phyloP scores from a whole-genome alignment of 106 monocot species.

The Allium cepa region DNA sequence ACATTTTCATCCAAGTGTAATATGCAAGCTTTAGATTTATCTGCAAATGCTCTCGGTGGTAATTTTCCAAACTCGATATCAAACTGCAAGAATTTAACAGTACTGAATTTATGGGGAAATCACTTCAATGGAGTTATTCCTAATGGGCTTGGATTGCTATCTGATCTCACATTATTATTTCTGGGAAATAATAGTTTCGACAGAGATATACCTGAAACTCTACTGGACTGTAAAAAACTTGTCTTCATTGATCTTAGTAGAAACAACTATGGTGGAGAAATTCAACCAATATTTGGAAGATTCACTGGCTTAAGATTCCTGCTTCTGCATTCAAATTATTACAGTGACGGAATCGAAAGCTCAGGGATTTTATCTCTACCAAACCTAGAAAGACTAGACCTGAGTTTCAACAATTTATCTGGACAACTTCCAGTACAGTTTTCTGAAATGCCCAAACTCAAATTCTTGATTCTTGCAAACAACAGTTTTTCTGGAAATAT shows the following conservation, averaged over 20 bases:
- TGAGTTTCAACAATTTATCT: conserved; percentile 69
- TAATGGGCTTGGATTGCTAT: conserved; percentile 39
- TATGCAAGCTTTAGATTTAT: conserved; percentile 46
- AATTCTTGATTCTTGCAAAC: conserved; percentile 42
- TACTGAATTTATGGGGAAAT: conserved; percentile 51
- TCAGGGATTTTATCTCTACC: conserved; percentile 55
- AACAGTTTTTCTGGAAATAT: conserved; percentile 64
- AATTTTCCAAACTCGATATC: conserved; percentile 41
- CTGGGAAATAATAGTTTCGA: conserved; percentile 67
- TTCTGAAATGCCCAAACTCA: conserved; percentile 32
- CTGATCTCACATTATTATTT: conserved; percentile 30
- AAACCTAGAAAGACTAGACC: conserved; percentile 34
- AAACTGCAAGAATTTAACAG: conserved; percentile 38
- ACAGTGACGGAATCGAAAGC: conserved; percentile 39
- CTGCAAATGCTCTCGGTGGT: conserved; percentile 44
- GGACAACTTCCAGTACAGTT: conserved; percentile 36
- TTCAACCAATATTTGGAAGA: conserved; percentile 48
- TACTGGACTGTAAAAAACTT: conserved; percentile 45
- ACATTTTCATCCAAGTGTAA: conserved; percentile 35
- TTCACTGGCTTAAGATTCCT: conserved; percentile 37
- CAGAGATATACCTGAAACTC: conserved; percentile 33
- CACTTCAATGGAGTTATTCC: conserved; percentile 48
- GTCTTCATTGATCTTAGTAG: conserved; percentile 65
- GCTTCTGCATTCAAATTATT: conserved; percentile 47
- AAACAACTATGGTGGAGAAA: conserved; percentile 45